Percentiles rank a stretch among this genome's conserved stretches.
These are phyloP conservation scores for Ceratocystiopsis sp. DNA, from an alignment of 2,329 filamentous ascomycete genomes.

Conservation along the genomic window DNA sequence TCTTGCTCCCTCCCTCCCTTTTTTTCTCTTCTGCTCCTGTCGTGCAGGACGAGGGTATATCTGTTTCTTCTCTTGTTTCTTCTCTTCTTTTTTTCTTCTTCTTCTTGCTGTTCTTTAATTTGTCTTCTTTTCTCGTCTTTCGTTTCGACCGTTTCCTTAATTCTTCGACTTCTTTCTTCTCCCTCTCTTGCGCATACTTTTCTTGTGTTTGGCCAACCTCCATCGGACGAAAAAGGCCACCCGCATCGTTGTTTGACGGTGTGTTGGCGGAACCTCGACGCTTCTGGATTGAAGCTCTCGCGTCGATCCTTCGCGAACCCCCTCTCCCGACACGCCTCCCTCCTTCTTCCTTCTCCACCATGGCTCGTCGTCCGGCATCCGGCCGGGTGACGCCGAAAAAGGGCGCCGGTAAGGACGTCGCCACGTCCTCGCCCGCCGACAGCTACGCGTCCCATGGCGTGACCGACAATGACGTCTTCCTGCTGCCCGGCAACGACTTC, in stretches of 20 bases:
- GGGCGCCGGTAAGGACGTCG: slow-evolving; percentile 4
- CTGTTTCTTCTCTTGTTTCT: not conserved
- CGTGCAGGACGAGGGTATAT: too few relatives aligned
- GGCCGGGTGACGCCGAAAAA: not conserved
- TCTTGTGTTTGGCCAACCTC: not conserved
- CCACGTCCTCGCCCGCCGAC: slow-evolving; percentile 13
- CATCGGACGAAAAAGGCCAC: not conserved
- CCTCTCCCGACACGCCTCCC: not conserved
- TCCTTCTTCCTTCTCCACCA: not conserved
- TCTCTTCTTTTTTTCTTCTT: not conserved
- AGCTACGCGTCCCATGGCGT: slow-evolving; percentile 68
- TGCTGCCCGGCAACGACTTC: slow-evolving; percentile 71
- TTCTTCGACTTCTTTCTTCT: not conserved
- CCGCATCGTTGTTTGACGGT: too few relatives aligned
- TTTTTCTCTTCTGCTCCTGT: not conserved
- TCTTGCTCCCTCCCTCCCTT: not conserved
- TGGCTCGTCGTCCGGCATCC: slow-evolving; percentile 4
- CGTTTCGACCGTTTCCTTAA: not conserved
- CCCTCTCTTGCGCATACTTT: not conserved
- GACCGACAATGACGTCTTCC: slow-evolving; percentile 79
- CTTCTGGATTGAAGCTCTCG: not conserved
- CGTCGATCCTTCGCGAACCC: not conserved
- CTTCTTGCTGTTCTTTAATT: not conserved
- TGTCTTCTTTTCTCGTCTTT: not conserved
- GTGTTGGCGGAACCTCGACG: not conserved